Evolutionary conservation across 108 stramenopile genomes (phyloP).

Genomic region (Cyclotella kingstonii): DNA sequence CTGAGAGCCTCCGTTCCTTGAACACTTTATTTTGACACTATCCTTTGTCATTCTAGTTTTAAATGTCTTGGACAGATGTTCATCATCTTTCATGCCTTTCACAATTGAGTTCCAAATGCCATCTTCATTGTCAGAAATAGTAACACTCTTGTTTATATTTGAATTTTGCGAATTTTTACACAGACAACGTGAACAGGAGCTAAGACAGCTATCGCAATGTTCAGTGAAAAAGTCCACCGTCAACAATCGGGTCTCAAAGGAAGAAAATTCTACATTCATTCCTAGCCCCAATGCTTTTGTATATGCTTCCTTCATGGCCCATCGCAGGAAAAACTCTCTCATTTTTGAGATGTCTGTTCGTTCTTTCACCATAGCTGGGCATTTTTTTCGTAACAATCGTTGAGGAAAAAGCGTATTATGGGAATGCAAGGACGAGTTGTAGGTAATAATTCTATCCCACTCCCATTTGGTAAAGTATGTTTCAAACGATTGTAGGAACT

Average conservation of each 20-base stretch:
- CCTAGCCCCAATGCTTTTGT: conserved; percentile 83
- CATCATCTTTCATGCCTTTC: background rate
- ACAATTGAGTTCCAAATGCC: conserved; percentile 6
- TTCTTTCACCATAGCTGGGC: background rate
- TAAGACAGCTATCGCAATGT: background rate
- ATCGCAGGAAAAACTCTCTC: conserved; percentile 71
- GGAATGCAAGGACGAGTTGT: no score
- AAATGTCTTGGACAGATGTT: background rate
- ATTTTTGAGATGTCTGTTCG: conserved; percentile 38
- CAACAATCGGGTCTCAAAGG: conserved; percentile 50
- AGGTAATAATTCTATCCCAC: conserved; percentile 63
- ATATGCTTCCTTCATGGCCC: conserved; percentile 86
- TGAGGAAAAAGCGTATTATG: background rate
- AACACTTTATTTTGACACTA: background rate
- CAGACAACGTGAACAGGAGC: conserved; percentile 9
- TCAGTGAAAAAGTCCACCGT: conserved; percentile 21
- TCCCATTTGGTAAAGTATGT: conserved; percentile 54
- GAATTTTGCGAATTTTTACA: background rate
- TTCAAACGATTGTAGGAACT: conserved; percentile 61
- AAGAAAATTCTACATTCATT: conserved; percentile 55
- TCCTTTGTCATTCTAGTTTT: background rate
- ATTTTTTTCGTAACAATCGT: background rate
- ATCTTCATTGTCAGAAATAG: no score
- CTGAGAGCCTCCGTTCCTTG: background rate
- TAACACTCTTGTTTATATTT: background rate